Conservation (phyloP, 257 asterid species). For the Fraxinus anomala region DNA sequence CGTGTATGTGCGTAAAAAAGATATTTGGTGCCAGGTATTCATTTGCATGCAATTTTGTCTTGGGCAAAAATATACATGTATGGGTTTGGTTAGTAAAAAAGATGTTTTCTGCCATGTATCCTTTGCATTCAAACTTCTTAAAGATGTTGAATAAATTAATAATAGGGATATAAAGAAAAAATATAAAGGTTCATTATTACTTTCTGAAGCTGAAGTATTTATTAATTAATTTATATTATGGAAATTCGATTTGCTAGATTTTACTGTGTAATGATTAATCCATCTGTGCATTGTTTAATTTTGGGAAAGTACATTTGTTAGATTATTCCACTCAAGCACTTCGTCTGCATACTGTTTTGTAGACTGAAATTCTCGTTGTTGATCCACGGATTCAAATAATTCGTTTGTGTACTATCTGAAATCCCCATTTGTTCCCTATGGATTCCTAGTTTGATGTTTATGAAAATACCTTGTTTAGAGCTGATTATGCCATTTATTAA, state of each 20-base stretch:
- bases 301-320: conserved; percentile 18
- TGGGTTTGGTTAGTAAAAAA: not conserved
- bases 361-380: conserved; percentile 28
- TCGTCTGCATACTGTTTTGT: conserved; percentile 29
- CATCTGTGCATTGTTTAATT: conserved; percentile 8
- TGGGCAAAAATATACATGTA: not conserved
- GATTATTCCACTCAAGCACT: conserved; percentile 14
- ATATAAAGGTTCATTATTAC: not conserved
- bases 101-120: conserved; percentile 9
- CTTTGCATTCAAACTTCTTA: not conserved
- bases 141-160: not conserved
- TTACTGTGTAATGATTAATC: conserved; percentile 9
- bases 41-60: not conserved
- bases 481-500: conserved; percentile 1
- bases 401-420: conserved; percentile 26
- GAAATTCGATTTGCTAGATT: conserved; percentile 14
- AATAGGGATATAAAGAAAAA: not conserved
- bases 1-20: not conserved
- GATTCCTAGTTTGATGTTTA: conserved; percentile 18
- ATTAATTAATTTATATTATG: conserved; percentile 23
- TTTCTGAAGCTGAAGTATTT: conserved; percentile 19
- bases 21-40: not conserved
- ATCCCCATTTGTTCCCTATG: conserved; percentile 29
- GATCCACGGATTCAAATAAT: conserved; percentile 30
- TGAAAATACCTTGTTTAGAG: conserved; percentile 9